phyloP scores from a whole-genome alignment of 2,329 filamentous ascomycete genomes.

The Fusarium ambrosium region DNA sequence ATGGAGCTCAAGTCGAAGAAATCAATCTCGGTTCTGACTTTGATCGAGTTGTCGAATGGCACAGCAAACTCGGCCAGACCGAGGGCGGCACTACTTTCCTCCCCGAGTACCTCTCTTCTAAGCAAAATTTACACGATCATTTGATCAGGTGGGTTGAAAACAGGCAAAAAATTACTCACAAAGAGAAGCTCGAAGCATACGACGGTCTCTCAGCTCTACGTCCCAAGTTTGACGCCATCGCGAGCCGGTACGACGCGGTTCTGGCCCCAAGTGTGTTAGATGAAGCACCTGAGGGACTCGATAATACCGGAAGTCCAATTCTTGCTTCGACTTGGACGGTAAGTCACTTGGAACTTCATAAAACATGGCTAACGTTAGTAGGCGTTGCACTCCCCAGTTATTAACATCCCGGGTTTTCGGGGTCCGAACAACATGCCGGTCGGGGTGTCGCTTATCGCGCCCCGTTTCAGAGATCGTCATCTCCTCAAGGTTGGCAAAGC shows the following conservation, averaged over 20 bases:
- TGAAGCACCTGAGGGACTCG: constrained; percentile 68
- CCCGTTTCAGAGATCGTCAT: constrained; percentile 60
- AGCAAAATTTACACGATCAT: constrained; percentile 59
- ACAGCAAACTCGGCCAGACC: constrained; percentile 61
- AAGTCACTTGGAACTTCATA: constrained; percentile 52
- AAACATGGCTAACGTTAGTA: constrained; percentile 4
- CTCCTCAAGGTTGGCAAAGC: constrained; percentile 57
- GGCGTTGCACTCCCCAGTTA: constrained; percentile 69
- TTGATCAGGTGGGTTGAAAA: constrained; percentile 68
- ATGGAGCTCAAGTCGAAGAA: constrained; percentile 70
- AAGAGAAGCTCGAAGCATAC: constrained; percentile 64
- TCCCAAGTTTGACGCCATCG: constrained; percentile 67
- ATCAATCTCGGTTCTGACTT: constrained; percentile 66
- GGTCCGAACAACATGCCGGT: constrained; percentile 67
- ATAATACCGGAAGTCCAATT: constrained; percentile 66
- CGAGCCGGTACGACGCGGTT: constrained; percentile 65
- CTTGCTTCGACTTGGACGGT: constrained; percentile 69
- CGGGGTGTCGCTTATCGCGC: constrained; percentile 65
- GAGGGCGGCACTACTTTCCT: constrained; percentile 69
- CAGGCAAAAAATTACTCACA: constrained; percentile 55
- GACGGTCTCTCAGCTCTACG: constrained; percentile 67
- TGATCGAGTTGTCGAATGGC: constrained; percentile 63
- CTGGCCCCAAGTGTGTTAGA: constrained; percentile 71
- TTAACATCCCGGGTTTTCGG: constrained; percentile 74
- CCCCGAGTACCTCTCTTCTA: constrained; percentile 64